These are phyloP conservation scores for Teunomyces pallodes DNA, from an alignment of 805 yeast species.

Conservation along the genomic window DNA sequence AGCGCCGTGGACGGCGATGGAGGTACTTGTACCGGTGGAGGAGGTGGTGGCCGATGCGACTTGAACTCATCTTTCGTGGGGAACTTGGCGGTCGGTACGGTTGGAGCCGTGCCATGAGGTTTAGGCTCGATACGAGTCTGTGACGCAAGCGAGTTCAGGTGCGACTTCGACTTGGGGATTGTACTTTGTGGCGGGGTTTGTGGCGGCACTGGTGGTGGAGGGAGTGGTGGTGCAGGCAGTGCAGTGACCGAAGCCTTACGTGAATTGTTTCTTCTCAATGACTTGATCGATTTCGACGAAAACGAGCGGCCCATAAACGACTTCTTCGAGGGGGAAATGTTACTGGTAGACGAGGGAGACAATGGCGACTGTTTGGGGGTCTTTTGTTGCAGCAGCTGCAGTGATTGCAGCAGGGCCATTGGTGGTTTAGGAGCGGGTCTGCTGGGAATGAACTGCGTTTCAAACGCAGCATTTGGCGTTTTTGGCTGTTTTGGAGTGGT, in stretches of 20 bases:
- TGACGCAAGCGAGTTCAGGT: slow-evolving; percentile 33
- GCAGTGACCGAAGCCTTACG: slow-evolving; percentile 17
- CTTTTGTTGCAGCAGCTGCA: slow-evolving; percentile 4
- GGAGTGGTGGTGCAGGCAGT: slow-evolving; percentile 9
- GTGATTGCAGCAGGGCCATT: slow-evolving; percentile 10
- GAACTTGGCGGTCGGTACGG: slow-evolving; percentile 29
- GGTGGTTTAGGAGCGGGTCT: slow-evolving; percentile 70
- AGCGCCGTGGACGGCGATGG: not conserved
- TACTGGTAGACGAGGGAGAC: slow-evolving; percentile 10
- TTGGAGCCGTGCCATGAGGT: slow-evolving; percentile 40
- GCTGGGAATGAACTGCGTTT: slow-evolving; percentile 55
- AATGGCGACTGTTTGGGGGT: slow-evolving; percentile 8
- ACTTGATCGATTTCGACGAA: slow-evolving; percentile 37
- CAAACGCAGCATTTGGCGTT: slow-evolving; percentile 31
- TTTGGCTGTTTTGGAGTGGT: slow-evolving; percentile 14
- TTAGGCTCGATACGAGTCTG: slow-evolving; percentile 20
- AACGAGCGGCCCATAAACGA: slow-evolving; percentile 33
- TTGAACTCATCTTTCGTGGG: slow-evolving; percentile 23
- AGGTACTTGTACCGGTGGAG: slow-evolving; percentile 28
- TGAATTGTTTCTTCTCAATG: slow-evolving; percentile 23
- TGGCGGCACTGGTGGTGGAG: slow-evolving; percentile 17
- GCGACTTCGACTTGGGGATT: slow-evolving; percentile 43
- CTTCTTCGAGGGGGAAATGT: slow-evolving; percentile 12
- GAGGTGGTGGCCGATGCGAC: slow-evolving; percentile 42
- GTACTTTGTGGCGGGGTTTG: slow-evolving; percentile 10